These are phyloP conservation scores for Ceratobasidium sp. DNA, from an alignment of 1,284 basidiomycete genomes.

Conservation along the genomic window DNA sequence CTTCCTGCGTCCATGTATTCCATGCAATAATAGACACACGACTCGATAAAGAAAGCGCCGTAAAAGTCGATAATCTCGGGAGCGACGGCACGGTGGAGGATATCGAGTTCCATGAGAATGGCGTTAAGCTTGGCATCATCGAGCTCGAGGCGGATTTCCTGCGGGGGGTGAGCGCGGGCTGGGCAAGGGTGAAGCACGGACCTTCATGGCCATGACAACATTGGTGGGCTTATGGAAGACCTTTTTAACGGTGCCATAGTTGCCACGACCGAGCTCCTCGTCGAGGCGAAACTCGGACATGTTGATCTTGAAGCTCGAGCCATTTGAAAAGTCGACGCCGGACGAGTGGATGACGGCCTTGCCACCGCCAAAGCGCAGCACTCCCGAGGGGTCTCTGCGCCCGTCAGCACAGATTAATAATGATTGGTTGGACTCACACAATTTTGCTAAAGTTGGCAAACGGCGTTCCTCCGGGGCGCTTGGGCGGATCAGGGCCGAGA, in stretches of 20 bases:
- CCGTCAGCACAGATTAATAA: slow-evolving; percentile 37
- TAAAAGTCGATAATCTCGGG: slow-evolving; percentile 98
- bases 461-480: slow-evolving; percentile 66
- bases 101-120: slow-evolving; percentile 98
- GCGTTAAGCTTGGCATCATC: slow-evolving; percentile 93
- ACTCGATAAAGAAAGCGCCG: slow-evolving; percentile 98
- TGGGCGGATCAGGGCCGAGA: slow-evolving; percentile 52
- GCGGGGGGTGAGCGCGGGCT: slow-evolving; percentile 27
- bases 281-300: slow-evolving; percentile 93
- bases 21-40: slow-evolving; percentile 99
- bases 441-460: slow-evolving; percentile 95
- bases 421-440: slow-evolving; percentile 66
- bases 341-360: slow-evolving; percentile 92
- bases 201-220: slow-evolving; percentile 99
- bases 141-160: slow-evolving; percentile 98
- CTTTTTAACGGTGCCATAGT: slow-evolving; percentile 97
- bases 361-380: slow-evolving; percentile 83
- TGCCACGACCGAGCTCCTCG: slow-evolving; percentile 93
- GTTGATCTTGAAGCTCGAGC: slow-evolving; percentile 92
- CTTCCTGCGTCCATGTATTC: slow-evolving; percentile 98
- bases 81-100: slow-evolving; percentile 90
- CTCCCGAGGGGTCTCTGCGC: slow-evolving; percentile 87
- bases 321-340: slow-evolving; percentile 95
- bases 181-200: slow-evolving; percentile 47
- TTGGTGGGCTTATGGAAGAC: slow-evolving; percentile 94